Conservation (phyloP, 805 yeast genomes). For the Cyberlindnera xylosilytica region DNA sequence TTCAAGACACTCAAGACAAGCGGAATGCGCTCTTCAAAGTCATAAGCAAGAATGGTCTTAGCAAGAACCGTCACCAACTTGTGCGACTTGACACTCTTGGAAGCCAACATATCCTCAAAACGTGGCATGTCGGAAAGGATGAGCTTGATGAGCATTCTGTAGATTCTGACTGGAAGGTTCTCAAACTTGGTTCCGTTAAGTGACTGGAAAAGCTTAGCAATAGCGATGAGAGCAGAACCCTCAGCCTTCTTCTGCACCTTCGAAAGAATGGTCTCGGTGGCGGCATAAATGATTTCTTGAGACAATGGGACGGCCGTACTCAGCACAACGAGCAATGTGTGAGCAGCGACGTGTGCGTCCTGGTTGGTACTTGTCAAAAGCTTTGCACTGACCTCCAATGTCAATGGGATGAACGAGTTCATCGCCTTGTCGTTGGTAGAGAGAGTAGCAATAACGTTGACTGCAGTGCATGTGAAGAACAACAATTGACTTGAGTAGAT, state of each 20-base stretch:
- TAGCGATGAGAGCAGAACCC: slow-evolving; percentile 44
- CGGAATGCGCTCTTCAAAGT: slow-evolving; percentile 34
- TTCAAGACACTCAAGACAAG: slow-evolving; percentile 36
- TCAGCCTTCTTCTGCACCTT: slow-evolving; percentile 40
- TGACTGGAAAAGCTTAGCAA: slow-evolving; percentile 48
- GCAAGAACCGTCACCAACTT: slow-evolving; percentile 43
- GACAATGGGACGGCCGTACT: slow-evolving; percentile 69
- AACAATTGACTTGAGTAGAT: slow-evolving; percentile 70
- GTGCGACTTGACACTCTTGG: slow-evolving; percentile 32
- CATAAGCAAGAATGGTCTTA: slow-evolving; percentile 42
- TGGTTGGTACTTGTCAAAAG: slow-evolving; percentile 44
- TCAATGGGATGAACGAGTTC: slow-evolving; percentile 49
- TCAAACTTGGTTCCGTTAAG: slow-evolving; percentile 39
- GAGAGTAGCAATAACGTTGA: slow-evolving; percentile 62
- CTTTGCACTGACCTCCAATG: slow-evolving; percentile 57
- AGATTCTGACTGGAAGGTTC: slow-evolving; percentile 37
- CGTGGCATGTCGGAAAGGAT: slow-evolving; percentile 25
- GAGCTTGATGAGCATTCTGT: slow-evolving; percentile 30
- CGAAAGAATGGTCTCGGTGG: slow-evolving; percentile 53
- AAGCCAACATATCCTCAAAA: slow-evolving; percentile 26
- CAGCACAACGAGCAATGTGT: slow-evolving; percentile 75
- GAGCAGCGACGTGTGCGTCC: slow-evolving; percentile 80
- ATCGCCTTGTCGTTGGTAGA: slow-evolving; percentile 40
- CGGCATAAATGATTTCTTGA: slow-evolving; percentile 53
- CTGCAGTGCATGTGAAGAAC: slow-evolving; percentile 71